Base-by-base conservation (phyloP, 257 asterid species). In the Solanum chiquidenum region DNA sequence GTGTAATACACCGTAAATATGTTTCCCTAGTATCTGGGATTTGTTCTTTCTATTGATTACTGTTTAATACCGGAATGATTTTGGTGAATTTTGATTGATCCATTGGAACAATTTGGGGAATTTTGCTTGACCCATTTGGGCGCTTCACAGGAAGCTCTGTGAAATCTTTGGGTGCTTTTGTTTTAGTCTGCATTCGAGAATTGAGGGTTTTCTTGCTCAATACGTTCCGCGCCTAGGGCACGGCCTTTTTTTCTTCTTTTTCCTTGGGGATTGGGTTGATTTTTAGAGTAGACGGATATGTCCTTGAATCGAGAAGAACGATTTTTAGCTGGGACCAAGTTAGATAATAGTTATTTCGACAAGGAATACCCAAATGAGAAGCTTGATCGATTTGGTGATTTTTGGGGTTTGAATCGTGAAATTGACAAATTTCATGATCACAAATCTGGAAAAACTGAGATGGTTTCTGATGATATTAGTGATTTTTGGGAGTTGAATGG, bases 281-380 rank as follows among this genome's bases (percentile, higher is more conserved):
- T 25, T 77, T 77, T 77, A 14, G 9, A 25, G 25, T 42, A 42
- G 64, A 77, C 37, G 85, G 87, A 64, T 86, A 93, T 92, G 98
- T 89, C 89, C 85, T 76, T 89, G 91, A 88, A 90, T 88, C 86
- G 31, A 72, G 91, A 89, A 87, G 94, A 88, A 83, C 44, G 83
- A 80, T 79, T 73, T 87, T 86, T 72, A 52, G 83, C 83, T 75
- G 89, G 88, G 80, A 33, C 83, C 25, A 84, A 89, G 88, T 80
- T 87, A 86, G 92, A 85, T 89, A 89, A 66, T 66, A 90, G 90
- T 82, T 88, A 55, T 86, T 74, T 87, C n/a, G 60, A 44, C 82
- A 91, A 87, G 88, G 92, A 85, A 49, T 68, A 34, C 37, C 69
- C 77, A 34, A 92, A 86, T 87, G 84, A 62, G 80, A 88, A 80